Evolutionary conservation across 2,329 filamentous ascomycete genomes (phyloP), one percentile per base, ranked within the genome.

Genomic region (Aspergillus clavatus): DNA sequence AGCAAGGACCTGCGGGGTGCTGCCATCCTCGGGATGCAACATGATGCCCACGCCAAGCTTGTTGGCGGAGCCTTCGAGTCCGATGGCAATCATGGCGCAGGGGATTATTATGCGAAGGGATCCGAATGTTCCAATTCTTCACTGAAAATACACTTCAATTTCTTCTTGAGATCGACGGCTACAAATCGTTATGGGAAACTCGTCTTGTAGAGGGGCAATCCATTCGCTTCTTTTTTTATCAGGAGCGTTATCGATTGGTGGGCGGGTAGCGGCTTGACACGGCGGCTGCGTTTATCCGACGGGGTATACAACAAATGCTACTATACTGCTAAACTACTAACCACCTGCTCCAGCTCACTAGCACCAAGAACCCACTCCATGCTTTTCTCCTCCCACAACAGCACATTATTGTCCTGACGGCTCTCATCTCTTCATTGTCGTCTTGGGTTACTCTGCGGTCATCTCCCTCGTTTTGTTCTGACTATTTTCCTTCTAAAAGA

Each of bases 11-110:
- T 76, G 72, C 16, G 85, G 79, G 28, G 77, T 72, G 47, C 72
- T 69, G 61, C 70, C 65, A 48, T 76, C 72, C 22, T 72, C 72
- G 62, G 51, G 72, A 73, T 97, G 93, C 19, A 82, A 80, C 66
- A 98, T 95, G 47, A 98, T 76, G 61, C 93, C 93, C 47, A 97
- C 85, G 56, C 91, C 93, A 42, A 98, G 82, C 72, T 98, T 98
- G 77, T 98, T 98, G 70, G 93, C 93, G 46, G 89, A 95, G 67
- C 93, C 91, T 75, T 98, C 93, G 65, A 88, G 78, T 18, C 84
- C 84, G 59, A 87, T 77, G 23, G 83, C 79, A 56, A 87, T 84
- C 75, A 83, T 82, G 41, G 48, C 67, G 38, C 10, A 28, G 16
- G 22, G 7, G 27, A 21, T 14, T n/a, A 40, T 18, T 2, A 11